Base-by-base conservation (phyloP, 345 rosid genomes). In the Moricandia moricandioides region DNA sequence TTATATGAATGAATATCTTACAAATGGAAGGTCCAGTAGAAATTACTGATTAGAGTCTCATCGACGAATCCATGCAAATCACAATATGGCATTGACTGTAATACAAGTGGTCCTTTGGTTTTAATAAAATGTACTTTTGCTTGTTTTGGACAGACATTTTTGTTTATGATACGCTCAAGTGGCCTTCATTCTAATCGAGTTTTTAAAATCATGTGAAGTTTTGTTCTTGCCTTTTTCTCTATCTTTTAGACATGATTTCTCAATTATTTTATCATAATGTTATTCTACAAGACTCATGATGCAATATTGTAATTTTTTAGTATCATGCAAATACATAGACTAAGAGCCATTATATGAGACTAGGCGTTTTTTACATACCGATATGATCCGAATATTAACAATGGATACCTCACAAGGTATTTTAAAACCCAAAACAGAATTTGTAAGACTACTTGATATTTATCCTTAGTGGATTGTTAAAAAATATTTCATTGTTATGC, bases 141-240 rank as follows among this genome's bases (percentile, higher is more conserved):
- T 74, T 66, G 18, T 57, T 74, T 61, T 68, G 73, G 74, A 69
- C 18, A 39, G 39, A 62, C 56, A 37, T 35, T 14, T 75, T 35
- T 68, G 73, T 68, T 26, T 69, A 61, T 26, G 18, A 6, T 75
- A 24, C 14, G 29, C 18, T 67, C 47, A 59, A 58, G 35, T 66
- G 59, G 24, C 26, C 16, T 74, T 39, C 58, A 30, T 11, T 66
- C 66, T 43, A 65, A 21, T 66, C 35, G 52, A 45, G 13, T 64
- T 37, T 12, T 14, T 13, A 49, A 33, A 17, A 17, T 37, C 13
- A 62, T 18, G 40, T 59, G 59, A 27, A 71, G 18, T 0, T 12
- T 33, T 18, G 65, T 33, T 24, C 35, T 58, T 70, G 3, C 21
- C 40, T 18, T 18, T 37, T 72, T 56, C 51, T 17, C 21, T 6